Percentiles rank a stretch among this genome's conserved stretches.
These are phyloP conservation scores for Citrus unshiu DNA, from an alignment of 345 rosid genomes.

Conservation along the genomic window DNA sequence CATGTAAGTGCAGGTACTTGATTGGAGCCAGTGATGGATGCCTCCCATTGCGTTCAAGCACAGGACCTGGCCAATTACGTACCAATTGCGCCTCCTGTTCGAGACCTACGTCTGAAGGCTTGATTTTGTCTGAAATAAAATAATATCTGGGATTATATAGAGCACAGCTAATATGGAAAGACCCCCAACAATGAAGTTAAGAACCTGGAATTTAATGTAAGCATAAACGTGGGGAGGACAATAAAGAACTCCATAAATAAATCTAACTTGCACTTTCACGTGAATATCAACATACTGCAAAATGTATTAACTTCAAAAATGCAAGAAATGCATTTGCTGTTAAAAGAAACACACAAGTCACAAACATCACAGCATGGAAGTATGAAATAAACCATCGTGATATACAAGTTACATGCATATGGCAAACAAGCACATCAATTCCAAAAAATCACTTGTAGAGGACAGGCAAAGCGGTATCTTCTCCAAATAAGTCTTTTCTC, in stretches of 20 bases:
- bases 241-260: neutral
- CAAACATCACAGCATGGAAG: neutral
- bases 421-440: neutral
- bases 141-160: slow-evolving; percentile 11
- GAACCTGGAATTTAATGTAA: neutral
- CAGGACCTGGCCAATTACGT: slow-evolving; percentile 58
- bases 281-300: neutral
- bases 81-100: slow-evolving; percentile 88
- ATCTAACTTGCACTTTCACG: neutral
- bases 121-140: slow-evolving; percentile 75
- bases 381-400: neutral
- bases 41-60: slow-evolving; percentile 64
- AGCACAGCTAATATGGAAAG: neutral
- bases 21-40: slow-evolving; percentile 61
- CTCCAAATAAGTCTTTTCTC: slow-evolving; percentile 2
- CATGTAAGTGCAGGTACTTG: slow-evolving; percentile 82
- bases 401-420: neutral
- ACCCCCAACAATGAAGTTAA: neutral
- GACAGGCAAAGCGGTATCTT: neutral
- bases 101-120: slow-evolving; percentile 94
- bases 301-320: neutral
- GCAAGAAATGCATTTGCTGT: neutral
- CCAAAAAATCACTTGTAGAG: neutral
- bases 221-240: neutral
- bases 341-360: neutral